These are phyloP conservation scores for Penicillium glabrum DNA, from an alignment of 2,329 filamentous ascomycete genomes.

Conservation along the genomic window DNA sequence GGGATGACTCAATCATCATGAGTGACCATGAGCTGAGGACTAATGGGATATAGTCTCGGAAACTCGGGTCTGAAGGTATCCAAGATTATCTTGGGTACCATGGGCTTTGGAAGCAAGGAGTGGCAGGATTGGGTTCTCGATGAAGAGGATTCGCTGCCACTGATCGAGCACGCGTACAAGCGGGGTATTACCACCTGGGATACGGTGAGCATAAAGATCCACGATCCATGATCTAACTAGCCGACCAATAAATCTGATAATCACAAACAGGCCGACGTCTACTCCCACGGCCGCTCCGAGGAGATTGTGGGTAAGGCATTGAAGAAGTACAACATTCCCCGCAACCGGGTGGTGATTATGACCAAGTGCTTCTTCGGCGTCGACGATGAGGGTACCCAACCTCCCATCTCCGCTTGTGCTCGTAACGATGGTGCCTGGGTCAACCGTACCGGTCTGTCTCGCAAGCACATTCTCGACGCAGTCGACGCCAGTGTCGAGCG, in stretches of 20 bases:
- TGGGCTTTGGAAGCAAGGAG: constrained; percentile 7
- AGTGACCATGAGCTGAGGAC: background rate
- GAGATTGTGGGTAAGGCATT: constrained; percentile 66
- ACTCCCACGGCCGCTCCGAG: constrained; percentile 62
- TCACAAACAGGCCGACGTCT: constrained; percentile 36
- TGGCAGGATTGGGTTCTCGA: constrained; percentile 19
- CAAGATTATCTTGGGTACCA: constrained; percentile 12
- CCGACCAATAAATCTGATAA: background rate
- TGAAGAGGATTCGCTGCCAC: constrained; percentile 27
- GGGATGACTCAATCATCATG: background rate
- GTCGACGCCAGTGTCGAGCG: constrained; percentile 58
- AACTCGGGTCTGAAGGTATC: constrained; percentile 12
- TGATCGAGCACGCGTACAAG: constrained; percentile 27
- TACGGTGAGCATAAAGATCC: background rate
- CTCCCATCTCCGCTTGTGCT: constrained; percentile 4
- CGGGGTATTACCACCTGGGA: constrained; percentile 26
- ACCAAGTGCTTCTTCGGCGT: constrained; percentile 55
- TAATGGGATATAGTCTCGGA: constrained; percentile 1
- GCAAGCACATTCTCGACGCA: constrained; percentile 66
- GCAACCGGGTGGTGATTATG: constrained; percentile 64
- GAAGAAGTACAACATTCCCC: constrained; percentile 64
- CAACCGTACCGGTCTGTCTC: constrained; percentile 53
- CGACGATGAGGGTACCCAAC: background rate
- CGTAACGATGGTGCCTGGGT: constrained; percentile 31
- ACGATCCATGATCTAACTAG: background rate